phyloP scores from a whole-genome alignment of 805 yeast genomes.

The Saccharomyces kudriavzevii region DNA sequence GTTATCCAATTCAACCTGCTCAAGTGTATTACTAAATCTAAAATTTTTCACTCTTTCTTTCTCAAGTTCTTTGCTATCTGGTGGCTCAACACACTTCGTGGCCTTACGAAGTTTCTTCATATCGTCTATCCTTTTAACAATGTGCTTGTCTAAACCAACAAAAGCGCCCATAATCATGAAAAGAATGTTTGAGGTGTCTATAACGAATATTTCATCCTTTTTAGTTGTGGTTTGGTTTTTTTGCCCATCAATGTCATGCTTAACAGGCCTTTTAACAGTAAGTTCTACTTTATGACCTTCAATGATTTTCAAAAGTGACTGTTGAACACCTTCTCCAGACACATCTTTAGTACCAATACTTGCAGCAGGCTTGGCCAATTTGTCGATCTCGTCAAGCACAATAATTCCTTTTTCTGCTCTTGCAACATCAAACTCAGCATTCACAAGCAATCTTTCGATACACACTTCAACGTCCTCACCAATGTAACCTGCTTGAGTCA shows the following conservation, averaged over 20 bases:
- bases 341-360: constrained; percentile 47
- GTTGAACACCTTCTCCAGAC: constrained; percentile 61
- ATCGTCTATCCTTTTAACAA: constrained; percentile 33
- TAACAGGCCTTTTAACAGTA: constrained; percentile 38
- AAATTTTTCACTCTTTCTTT: constrained; percentile 8
- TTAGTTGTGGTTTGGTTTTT: constrained; percentile 29
- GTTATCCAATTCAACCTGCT: constrained; percentile 31
- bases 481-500: constrained; percentile 58
- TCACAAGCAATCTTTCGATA: constrained; percentile 42
- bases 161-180: constrained; percentile 58
- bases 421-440: constrained; percentile 44
- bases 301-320: constrained; percentile 46
- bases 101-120: constrained; percentile 15
- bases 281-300: constrained; percentile 49
- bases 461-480: constrained; percentile 59
- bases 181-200: constrained; percentile 49
- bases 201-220: constrained; percentile 37
- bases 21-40: constrained; percentile 26
- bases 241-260: constrained; percentile 18
- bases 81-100: not conserved
- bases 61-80: constrained; percentile 2
- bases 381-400: constrained; percentile 54
- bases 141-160: constrained; percentile 46
- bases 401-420: constrained; percentile 50
- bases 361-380: constrained; percentile 42